These are phyloP conservation scores for Parasitella parasitica DNA, from an alignment of 371 early-diverging fungal species.

Conservation along the genomic window DNA sequence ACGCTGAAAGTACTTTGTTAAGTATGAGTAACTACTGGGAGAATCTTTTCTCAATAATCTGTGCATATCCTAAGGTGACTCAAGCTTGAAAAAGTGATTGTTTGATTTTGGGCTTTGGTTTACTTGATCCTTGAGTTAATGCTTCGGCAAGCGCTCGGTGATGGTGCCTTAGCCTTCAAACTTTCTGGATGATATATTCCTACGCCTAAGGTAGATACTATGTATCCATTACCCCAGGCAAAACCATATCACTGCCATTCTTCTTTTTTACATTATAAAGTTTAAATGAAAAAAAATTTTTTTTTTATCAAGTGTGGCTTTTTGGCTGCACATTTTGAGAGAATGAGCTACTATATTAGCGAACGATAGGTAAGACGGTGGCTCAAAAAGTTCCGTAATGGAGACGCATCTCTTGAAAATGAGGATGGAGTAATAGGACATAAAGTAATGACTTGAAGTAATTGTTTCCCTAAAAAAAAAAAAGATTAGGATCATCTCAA, in stretches of 20 bases:
- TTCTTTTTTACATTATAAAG: neutral
- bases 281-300: conserved; percentile 23
- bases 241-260: conserved; percentile 45
- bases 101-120: conserved; percentile 15
- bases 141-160: conserved; percentile 21
- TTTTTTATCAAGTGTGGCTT: neutral
- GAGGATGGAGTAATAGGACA: no score
- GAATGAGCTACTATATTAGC: no score
- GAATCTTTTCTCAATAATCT: conserved; percentile 17
- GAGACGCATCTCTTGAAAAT: no score
- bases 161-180: conserved; percentile 17
- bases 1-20: conserved; percentile 1
- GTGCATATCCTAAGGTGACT: conserved; percentile 30
- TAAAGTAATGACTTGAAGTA: no score
- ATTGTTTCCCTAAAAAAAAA: no score
- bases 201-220: conserved; percentile 42
- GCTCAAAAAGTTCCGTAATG: no score
- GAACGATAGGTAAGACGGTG: no score
- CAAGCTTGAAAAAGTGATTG: conserved; percentile 28
- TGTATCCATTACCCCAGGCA: conserved; percentile 37
- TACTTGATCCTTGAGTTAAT: conserved; percentile 21
- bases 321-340: neutral
- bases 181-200: conserved; percentile 47
- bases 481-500: no score
- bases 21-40: conserved; percentile 14